Percentiles rank a stretch among this genome's conserved stretches.
Conservation (phyloP, 257 asterid species). For the Coffea canephora region DNA sequence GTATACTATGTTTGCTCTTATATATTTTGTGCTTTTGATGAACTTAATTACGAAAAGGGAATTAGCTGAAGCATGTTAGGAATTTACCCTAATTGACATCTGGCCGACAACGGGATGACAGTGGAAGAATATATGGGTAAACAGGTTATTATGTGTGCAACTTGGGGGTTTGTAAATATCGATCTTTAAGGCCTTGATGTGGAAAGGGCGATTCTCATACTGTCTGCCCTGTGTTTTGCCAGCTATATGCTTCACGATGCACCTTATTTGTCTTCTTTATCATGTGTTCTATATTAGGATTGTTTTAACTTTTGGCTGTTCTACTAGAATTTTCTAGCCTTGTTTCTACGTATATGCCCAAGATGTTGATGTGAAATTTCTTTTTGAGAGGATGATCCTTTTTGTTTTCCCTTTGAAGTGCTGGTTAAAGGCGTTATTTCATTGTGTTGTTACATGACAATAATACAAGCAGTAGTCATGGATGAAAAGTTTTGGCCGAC, state of each 20-base stretch:
- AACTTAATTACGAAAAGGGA: background rate
- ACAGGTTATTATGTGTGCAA: background rate
- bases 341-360: background rate
- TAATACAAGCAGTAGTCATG: background rate
- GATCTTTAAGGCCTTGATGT: background rate
- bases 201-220: background rate
- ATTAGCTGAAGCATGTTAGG: background rate
- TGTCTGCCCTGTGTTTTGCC: background rate
- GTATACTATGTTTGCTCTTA: background rate
- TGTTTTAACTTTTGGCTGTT: background rate
- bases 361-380: background rate
- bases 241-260: background rate
- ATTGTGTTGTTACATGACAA: background rate
- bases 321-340: background rate
- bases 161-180: background rate
- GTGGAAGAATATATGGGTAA: background rate
- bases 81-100: background rate
- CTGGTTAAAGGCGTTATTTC: background rate
- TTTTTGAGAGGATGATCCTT: background rate
- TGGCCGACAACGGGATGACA: background rate
- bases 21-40: background rate
- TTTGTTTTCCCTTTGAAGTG: background rate
- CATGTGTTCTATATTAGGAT: background rate
- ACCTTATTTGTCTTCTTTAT: background rate
- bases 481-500: background rate